Evolutionary conservation across 1,284 basidiomycete genomes (phyloP).

Genomic region (Microstroma glucosiphilum): DNA sequence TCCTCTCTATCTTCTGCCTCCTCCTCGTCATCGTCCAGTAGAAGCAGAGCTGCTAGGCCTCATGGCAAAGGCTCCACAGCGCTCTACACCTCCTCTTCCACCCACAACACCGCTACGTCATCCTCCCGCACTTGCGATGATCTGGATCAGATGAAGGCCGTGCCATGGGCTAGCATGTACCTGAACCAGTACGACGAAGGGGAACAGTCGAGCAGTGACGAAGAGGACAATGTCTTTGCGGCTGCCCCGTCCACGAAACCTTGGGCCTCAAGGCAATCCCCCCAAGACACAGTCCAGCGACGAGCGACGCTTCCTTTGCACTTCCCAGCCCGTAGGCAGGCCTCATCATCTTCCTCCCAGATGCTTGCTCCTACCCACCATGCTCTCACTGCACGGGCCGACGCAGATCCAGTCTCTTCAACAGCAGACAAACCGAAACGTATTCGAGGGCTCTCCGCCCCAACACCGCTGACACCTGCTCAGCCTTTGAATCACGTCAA

Average conservation of each 20-base stretch:
- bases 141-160: not conserved
- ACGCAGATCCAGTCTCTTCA: not conserved
- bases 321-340: not conserved
- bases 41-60: not conserved
- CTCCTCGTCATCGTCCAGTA: not conserved
- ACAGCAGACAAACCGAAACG: not conserved
- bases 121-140: not conserved
- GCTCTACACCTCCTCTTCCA: not conserved
- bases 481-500: constrained; percentile 11
- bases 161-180: constrained; percentile 5
- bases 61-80: not conserved
- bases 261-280: not conserved
- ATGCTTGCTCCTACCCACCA: not conserved
- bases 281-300: not conserved
- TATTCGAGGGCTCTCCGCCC: not conserved
- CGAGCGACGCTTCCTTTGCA: not conserved
- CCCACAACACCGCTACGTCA: not conserved
- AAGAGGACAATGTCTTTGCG: not conserved
- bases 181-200: not conserved
- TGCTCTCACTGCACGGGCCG: not conserved
- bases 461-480: constrained; percentile 1
- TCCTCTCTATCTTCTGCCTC: not conserved
- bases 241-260: not conserved
- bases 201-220: not conserved
- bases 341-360: not conserved